phyloP scores from a whole-genome alignment of 257 asterid genomes.

The Craterostigma plantagineum region DNA sequence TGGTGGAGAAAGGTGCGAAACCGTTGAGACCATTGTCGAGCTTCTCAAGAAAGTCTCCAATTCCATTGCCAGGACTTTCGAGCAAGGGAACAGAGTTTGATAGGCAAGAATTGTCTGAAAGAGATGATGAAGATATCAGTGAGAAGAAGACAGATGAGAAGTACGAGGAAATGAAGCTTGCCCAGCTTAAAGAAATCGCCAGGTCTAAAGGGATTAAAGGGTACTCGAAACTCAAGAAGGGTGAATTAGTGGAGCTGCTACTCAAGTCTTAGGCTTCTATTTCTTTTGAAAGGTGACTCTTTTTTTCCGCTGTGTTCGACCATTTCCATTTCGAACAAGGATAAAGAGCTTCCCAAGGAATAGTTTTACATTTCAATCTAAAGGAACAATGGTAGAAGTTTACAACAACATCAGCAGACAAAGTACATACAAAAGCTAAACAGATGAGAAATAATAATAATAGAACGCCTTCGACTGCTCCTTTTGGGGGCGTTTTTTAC shows the following conservation, averaged over 20 bases:
- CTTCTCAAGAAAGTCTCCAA: conserved; percentile 41
- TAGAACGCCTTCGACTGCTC: too few species aligned
- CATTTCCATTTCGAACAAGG: too few species aligned
- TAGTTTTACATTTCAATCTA: too few species aligned
- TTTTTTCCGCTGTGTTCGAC: too few species aligned
- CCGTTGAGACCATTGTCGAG: conserved; percentile 32
- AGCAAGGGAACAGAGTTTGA: neutral
- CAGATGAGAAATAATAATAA: too few species aligned
- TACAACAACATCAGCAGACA: too few species aligned
- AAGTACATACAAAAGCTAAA: too few species aligned
- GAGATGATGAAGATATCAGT: neutral
- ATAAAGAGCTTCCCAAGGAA: too few species aligned
- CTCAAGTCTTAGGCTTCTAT: conserved; percentile 8
- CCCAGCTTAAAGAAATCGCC: conserved; percentile 41
- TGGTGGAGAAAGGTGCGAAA: too few species aligned
- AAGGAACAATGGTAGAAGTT: too few species aligned
- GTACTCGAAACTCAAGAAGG: conserved; percentile 53
- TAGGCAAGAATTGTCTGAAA: neutral
- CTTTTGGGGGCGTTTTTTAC: too few species aligned
- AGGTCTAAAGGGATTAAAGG: conserved; percentile 60
- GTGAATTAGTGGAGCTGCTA: conserved; percentile 42
- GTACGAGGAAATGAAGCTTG: conserved; percentile 42
- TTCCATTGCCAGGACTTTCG: neutral
- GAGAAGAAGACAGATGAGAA: conserved; percentile 8
- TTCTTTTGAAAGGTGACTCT: too few species aligned